These are phyloP conservation scores for Thamnidium elegans DNA, from an alignment of 192 early-diverging fungal species.

Conservation along the genomic window DNA sequence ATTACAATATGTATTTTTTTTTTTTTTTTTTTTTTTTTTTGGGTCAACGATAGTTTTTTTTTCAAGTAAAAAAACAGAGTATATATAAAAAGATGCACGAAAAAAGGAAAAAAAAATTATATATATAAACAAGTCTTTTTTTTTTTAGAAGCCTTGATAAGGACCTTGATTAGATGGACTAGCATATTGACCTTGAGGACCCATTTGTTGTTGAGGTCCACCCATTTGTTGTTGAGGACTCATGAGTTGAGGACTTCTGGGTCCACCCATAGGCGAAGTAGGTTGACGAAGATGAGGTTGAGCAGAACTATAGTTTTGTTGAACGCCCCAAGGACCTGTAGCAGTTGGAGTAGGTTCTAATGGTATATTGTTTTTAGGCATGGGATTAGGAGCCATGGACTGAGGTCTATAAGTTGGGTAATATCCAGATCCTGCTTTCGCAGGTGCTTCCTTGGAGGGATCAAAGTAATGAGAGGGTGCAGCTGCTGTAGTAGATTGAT, in stretches of 20 bases:
- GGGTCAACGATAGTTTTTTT: too few species aligned
- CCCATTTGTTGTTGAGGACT: too few species aligned
- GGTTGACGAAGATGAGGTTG: constrained; percentile 10
- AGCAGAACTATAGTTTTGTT: constrained; percentile 18
- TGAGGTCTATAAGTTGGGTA: constrained; percentile 34
- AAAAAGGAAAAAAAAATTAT: too few species aligned
- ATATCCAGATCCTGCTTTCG: constrained; percentile 32
- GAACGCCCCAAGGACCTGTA: constrained; percentile 22
- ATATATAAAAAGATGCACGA: too few species aligned
- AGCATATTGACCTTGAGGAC: constrained; percentile 5
- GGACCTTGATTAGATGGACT: constrained; percentile 6
- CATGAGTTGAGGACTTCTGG: not conserved
- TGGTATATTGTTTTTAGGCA: constrained; percentile 15
- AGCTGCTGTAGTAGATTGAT: not conserved
- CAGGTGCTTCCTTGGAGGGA: constrained; percentile 38
- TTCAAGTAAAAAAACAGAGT: too few species aligned
- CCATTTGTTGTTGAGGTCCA: too few species aligned
- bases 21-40: too few species aligned
- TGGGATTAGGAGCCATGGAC: constrained; percentile 6
- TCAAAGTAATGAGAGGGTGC: constrained; percentile 34
- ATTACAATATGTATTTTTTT: too few species aligned
- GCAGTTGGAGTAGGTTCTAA: constrained; percentile 23
- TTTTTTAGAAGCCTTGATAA: constrained; percentile 18
- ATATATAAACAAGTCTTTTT: too few species aligned
- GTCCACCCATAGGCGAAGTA: constrained; percentile 2